A percentile compares a stretch with the other conserved stretches of the same genome.
Conservation (phyloP, 176 grass and related monocot species). For the Dendrocalamus sinicus region DNA sequence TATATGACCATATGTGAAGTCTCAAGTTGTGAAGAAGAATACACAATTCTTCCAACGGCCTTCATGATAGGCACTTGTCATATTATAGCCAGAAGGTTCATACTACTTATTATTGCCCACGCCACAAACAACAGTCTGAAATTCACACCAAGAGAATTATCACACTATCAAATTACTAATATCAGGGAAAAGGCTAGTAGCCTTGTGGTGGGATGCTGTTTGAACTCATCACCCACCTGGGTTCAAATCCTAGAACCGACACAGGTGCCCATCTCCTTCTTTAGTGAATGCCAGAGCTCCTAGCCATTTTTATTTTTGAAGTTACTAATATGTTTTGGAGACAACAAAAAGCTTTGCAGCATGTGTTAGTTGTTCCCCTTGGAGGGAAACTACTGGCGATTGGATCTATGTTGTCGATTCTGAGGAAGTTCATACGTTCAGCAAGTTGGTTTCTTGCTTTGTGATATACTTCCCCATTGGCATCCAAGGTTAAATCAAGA, state of each 20-base stretch:
- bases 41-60: slow-evolving; percentile 2
- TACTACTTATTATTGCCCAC: not conserved
- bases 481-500: not conserved
- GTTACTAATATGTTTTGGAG: not conserved
- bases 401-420: not conserved
- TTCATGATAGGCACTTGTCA: not conserved
- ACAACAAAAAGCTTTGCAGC: not conserved
- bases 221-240: too few relatives aligned
- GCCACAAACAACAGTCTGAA: not conserved
- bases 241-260: too few relatives aligned
- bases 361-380: not conserved
- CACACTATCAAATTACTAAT: not conserved
- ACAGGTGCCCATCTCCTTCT: too few relatives aligned
- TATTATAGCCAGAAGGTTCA: not conserved
- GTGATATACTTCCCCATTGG: not conserved
- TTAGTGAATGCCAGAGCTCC: not conserved
- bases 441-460: not conserved
- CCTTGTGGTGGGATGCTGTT: too few relatives aligned
- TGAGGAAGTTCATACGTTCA: not conserved
- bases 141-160: not conserved
- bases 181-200: not conserved
- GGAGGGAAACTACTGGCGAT: not conserved
- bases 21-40: not conserved
- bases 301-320: not conserved
- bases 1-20: too few relatives aligned